phyloP scores from a whole-genome alignment of 1,284 basidiomycete genomes.

The Microbotryum saponariae region DNA sequence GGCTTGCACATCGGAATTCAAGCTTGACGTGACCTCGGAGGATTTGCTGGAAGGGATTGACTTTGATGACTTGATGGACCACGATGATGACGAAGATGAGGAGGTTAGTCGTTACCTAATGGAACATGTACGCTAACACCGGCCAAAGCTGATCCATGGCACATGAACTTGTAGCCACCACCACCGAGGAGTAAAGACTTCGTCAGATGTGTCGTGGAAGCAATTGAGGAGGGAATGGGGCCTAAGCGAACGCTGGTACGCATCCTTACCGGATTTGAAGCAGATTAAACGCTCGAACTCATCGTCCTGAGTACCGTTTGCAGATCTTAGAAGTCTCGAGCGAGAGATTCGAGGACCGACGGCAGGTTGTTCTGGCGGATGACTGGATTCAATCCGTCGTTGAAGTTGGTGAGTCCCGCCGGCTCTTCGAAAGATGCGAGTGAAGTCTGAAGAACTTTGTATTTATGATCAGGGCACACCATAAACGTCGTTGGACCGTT shows the following conservation, averaged over 20 bases:
- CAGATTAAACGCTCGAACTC: neutral
- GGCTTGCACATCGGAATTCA: too few species aligned
- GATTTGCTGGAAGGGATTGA: conserved; percentile 23
- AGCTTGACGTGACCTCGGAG: neutral
- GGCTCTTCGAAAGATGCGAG: neutral
- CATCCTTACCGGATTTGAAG: neutral
- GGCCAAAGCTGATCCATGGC: too few species aligned
- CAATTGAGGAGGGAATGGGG: neutral
- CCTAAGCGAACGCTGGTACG: conserved; percentile 4
- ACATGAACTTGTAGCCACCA: too few species aligned
- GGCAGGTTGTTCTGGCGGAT: conserved; percentile 25
- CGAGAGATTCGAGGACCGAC: conserved; percentile 5
- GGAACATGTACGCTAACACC: neutral
- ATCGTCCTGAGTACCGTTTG: conserved; percentile 1
- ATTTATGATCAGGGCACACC: conserved; percentile 53
- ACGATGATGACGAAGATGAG: neutral
- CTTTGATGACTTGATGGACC: conserved; percentile 22
- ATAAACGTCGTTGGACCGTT: conserved; percentile 58
- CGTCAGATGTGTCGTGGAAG: too few species aligned
- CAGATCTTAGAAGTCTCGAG: conserved; percentile 23
- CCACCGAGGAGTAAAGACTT: too few species aligned
- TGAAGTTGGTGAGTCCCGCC: conserved; percentile 12
- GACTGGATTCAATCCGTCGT: conserved; percentile 30
- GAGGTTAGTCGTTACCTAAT: neutral
- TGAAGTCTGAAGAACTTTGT: neutral